Base-by-base conservation (phyloP, 768 basidiomycete genomes). In the Tulasnella sp. region DNA sequence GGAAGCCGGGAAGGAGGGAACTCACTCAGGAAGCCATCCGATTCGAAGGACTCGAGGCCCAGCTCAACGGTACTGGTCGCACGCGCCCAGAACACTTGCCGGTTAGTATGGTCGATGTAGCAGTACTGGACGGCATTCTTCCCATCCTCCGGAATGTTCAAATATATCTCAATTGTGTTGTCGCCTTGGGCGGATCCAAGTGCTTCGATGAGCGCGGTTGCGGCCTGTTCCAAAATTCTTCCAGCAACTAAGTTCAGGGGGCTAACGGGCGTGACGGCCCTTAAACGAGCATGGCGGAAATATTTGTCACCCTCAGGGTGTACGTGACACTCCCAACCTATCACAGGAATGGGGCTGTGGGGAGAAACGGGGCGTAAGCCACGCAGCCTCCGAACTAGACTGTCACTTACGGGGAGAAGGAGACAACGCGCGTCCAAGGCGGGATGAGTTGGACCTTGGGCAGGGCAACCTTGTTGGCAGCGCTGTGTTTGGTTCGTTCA, bases 21-120 rank as follows among this genome's bases (percentile, higher is more conserved):
- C 69, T 22, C 14, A 80, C 79, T 80, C 44, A 80, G 18, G 31
- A 42, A 48, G 18, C 48, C 72, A n/a, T 46, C 44, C 11, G 22
- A 7, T 41, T 37, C 72, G 46, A 80, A 34, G 28, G 42, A 9
- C 40, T 42, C 42, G 1, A 80, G 48, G 16, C 72, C 79, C 40
- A 80, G 41, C 14, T 69, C 72, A 46, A 40, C 64, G 34, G 64
- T 69, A 37, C 72, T 69, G 16, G 46, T 44, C 16, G 46, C 34
- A 80, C 79, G 74, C 46, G 46, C 64, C 79, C 72, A 75, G 22
- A 80, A 80, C 46, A 60, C 40, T 16, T 74, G 72, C 37, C 69
- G 44, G 28, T 69, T 75, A 2, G 22, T 46, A 40, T 80, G 79
- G 14, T 73, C 72, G 22, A 73, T 42, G 22, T 40, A 75, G 54